Evolutionary conservation across 2,329 filamentous ascomycete genomes (phyloP).

Genomic region (Fusarium subtropicale): DNA sequence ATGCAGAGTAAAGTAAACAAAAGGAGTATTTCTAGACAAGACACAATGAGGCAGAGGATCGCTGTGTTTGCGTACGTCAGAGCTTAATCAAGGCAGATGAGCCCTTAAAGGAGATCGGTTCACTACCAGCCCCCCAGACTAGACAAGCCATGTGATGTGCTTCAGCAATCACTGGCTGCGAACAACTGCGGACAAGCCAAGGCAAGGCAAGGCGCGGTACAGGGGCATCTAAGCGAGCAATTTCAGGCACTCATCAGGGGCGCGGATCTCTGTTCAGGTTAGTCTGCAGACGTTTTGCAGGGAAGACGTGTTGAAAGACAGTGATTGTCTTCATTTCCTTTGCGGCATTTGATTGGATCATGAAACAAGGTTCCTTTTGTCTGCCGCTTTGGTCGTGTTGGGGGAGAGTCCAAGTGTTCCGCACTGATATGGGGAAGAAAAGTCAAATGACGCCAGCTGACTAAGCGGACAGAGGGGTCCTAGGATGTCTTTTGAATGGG

Average conservation of each 20-base stretch:
- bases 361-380: constrained; percentile 16
- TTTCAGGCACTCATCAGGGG: constrained; percentile 22
- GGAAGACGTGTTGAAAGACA: constrained; percentile 39
- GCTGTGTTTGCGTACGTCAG: background rate
- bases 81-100: constrained; percentile 22
- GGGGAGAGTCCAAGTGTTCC: background rate
- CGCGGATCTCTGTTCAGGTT: constrained; percentile 16
- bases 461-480: no score
- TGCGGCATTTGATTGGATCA: constrained; percentile 30
- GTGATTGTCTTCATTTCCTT: constrained; percentile 29
- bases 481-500: no score
- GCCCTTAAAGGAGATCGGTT: constrained; percentile 18
- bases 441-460: constrained; percentile 33
- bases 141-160: constrained; percentile 34
- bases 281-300: constrained; percentile 22
- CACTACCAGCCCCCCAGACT: constrained; percentile 14
- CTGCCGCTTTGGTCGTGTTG: constrained; percentile 5
- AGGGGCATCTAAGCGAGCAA: constrained; percentile 32
- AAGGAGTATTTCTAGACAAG: background rate
- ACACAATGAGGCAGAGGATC: background rate
- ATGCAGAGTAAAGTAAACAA: constrained; percentile 13
- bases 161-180: constrained; percentile 18
- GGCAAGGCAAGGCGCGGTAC: constrained; percentile 22
- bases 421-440: background rate
- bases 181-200: constrained; percentile 11